Conservation (phyloP, 164 flowering plant species). For the Sextonia rubra region DNA sequence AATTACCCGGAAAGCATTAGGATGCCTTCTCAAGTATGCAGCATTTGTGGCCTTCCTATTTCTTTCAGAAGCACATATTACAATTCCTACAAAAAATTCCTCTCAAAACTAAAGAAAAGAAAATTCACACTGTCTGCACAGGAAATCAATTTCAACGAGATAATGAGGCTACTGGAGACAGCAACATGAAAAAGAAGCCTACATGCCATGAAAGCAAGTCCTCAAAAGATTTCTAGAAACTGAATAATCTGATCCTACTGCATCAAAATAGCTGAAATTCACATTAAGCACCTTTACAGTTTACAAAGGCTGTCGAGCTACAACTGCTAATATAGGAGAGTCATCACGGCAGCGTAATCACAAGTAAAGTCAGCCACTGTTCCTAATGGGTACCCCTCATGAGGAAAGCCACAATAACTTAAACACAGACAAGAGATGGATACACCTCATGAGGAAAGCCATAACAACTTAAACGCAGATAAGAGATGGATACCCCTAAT, state of each 20-base stretch:
- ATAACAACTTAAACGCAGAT: constrained; percentile 3
- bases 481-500: constrained; percentile 83
- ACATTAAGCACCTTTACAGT: constrained; percentile 44
- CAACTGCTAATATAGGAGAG: constrained; percentile 77
- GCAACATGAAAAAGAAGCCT: background rate
- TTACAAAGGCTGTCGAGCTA: constrained; percentile 70
- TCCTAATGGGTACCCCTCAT: constrained; percentile 82
- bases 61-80: constrained; percentile 53
- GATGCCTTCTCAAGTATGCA: constrained; percentile 76
- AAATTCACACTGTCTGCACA: background rate
- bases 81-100: background rate
- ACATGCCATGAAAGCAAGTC: background rate
- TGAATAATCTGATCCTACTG: background rate
- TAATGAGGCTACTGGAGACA: background rate
- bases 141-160: background rate
- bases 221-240: background rate
- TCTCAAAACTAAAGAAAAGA: constrained; percentile 1
- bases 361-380: constrained; percentile 95
- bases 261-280: background rate
- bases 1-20: constrained; percentile 82
- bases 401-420: constrained; percentile 6
- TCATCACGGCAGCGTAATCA: constrained; percentile 50
- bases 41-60: constrained; percentile 52
- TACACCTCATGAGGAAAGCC: constrained; percentile 46
- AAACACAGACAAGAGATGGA: constrained; percentile 24